Evolutionary conservation across 371 early-diverging fungal genomes (phyloP), one percentile per base, ranked within the genome.

Genomic region (Parasitella parasitica): DNA sequence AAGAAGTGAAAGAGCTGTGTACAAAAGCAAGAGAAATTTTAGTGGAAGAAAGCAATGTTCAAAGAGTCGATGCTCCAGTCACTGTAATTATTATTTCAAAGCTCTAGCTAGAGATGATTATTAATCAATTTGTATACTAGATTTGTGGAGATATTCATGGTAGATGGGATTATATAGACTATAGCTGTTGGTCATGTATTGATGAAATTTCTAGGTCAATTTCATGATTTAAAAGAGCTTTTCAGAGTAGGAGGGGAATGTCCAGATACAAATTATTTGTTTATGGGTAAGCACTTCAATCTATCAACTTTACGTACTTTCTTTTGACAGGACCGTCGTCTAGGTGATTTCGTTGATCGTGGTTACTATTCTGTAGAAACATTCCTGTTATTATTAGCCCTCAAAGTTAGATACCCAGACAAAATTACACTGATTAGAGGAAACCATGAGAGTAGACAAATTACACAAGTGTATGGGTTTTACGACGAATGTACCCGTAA

Each of bases 331-430:
- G 30, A n/a, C n/a, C n/a, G 35, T 18, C 6, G 20, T 38, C 6
- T 66, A 91, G 95, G 99, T 28, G 99, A 99, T 75, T 99, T 99
- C 86, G 99, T 99, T 4, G 99, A 99, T 82, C 91, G 99, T 57
- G 99, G 99, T 32, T 97, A 94, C 67, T 98, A 99, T 78, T 93
- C 93, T 49, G 97, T 99, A 15, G 99, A 99, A 76, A 99, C 99
- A 0, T 95, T 99, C 72, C 73, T 97, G n/a, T 84, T 99, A n/a
- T 79, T 99, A 59, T 74, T 99, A 16, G 97, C 98, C 4, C 83
- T 98, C 3, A 99, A 99, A 83, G 95, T 95, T 51, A 87, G 96
- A 73, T 91, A 94, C 74, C 97, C 97, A 9, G 95, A 96, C 73
- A 83, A 95, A 64, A 97, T 99, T 41, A 97, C 96, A 26, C 77